phyloP scores from a whole-genome alignment of 116 monocot species.

The Zostera marina region DNA sequence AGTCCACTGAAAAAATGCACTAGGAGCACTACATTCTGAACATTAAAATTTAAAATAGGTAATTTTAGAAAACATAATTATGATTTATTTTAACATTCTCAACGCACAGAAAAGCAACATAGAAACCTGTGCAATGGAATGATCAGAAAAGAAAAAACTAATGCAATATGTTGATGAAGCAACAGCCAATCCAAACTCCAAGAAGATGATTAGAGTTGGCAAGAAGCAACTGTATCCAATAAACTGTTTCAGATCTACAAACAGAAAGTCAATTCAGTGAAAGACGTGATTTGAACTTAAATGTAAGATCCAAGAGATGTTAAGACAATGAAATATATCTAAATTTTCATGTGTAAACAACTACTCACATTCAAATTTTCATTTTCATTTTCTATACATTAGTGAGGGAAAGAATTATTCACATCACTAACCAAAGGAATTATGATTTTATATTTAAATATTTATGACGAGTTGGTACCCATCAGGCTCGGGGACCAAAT shows the following conservation, averaged over 20 bases:
- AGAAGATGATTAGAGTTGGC: conserved; percentile 50
- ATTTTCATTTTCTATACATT: too few species aligned
- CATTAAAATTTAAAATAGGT: conserved; percentile 10
- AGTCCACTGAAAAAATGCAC: conserved; percentile 82
- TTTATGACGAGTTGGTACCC: too few species aligned
- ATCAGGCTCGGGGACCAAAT: too few species aligned
- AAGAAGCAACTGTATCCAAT: conserved; percentile 57
- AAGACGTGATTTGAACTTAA: background rate
- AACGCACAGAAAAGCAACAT: background rate
- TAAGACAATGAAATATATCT: background rate
- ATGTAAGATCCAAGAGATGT: background rate
- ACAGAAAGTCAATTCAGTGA: conserved; percentile 9
- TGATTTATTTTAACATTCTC: background rate
- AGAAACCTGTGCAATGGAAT: conserved; percentile 67
- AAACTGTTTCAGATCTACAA: conserved; percentile 62
- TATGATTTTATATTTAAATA: too few species aligned
- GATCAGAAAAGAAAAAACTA: conserved; percentile 86
- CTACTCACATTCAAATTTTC: too few species aligned
- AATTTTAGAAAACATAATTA: background rate
- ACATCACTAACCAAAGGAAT: too few species aligned
- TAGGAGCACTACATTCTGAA: conserved; percentile 79
- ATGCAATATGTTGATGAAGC: conserved; percentile 85
- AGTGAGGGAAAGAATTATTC: too few species aligned
- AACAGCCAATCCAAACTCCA: conserved; percentile 73
- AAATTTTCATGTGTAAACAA: too few species aligned